Evolutionary conservation across 768 basidiomycete genomes (phyloP), one percentile per base, ranked within the genome.

Genomic region (Boletus vermiculosoides): DNA sequence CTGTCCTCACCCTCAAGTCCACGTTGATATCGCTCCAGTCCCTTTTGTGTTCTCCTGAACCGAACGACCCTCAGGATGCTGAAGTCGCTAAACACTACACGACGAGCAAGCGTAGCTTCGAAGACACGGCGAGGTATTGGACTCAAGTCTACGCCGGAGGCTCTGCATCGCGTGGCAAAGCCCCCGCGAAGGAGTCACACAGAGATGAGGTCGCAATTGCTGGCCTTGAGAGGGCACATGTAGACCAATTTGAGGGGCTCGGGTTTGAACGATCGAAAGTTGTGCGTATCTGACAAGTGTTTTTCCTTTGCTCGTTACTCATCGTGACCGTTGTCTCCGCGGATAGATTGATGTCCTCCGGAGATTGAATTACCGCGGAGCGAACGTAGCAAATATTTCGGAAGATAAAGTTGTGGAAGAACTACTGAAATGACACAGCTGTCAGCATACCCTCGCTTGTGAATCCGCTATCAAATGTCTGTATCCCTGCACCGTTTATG

Each of bases 81-180:
- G 94, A 98, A 74, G 95, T 98, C 12, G 95, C 95, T 13, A 98
- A 97, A 71, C 96, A 97, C 68, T 98, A 91, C 66, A 89, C 91
- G 72, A 92, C 94, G 13, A 91, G 88, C 71, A 88, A 88, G 70
- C 75, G 77, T 25, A 87, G 88, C 65, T 98, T 98, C 63, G 91
- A 95, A 56, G 90, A 90, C 39, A 98, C 95, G 4, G 95, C 95
- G 55, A 80, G 83, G 40, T 94, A 95, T 71, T 98, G 95, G 95
- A 92, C 94, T 1, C 86, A 91, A 66, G 85, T 88, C 30, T 97
- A 97, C 69, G 95, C 95, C 3, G 90, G 87, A 45, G 91, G 86
- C 1, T 84, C 88, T 4, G 77, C 73, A 20, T 65, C 69, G 12
- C 78, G 78, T 63, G 78, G 73, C 50, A 81, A 77, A 63, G 54